These are phyloP conservation scores for Astragalus membranaceus DNA, from an alignment of 306 rosid genomes.

Conservation along the genomic window DNA sequence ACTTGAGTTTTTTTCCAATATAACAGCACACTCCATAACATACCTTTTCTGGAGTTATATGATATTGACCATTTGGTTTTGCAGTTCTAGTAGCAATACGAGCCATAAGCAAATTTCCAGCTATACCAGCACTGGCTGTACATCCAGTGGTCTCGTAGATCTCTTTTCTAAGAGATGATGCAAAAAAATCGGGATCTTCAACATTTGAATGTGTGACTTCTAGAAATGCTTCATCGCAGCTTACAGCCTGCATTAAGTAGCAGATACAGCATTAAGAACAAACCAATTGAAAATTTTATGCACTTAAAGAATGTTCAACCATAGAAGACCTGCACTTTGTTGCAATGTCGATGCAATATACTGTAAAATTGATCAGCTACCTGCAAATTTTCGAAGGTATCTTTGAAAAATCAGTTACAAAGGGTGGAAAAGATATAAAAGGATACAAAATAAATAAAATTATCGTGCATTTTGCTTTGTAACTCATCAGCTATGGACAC, in stretches of 20 bases:
- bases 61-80: conserved; percentile 90
- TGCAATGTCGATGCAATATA: conserved; percentile 68
- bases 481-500: not conserved
- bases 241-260: conserved; percentile 65
- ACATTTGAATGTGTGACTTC: conserved; percentile 55
- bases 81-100: conserved; percentile 95
- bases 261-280: conserved; percentile 3
- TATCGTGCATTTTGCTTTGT: conserved; percentile 1
- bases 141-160: conserved; percentile 75
- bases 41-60: conserved; percentile 67
- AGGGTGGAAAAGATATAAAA: not conserved
- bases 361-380: conserved; percentile 87
- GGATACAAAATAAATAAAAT: not conserved
- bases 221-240: conserved; percentile 96
- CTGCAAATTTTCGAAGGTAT: conserved; percentile 44
- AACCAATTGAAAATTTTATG: not conserved
- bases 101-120: conserved; percentile 85
- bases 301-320: conserved; percentile 13
- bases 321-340: conserved; percentile 78
- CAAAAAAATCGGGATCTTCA: conserved; percentile 62
- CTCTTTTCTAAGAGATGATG: conserved; percentile 66
- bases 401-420: conserved; percentile 6
- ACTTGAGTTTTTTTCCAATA: not conserved
- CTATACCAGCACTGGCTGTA: conserved; percentile 86
- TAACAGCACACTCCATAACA: conserved; percentile 12